Evolutionary conservation across 345 rosid genomes (phyloP), one percentile per base, ranked within the genome.

Genomic region (Aurinia saxatilis): DNA sequence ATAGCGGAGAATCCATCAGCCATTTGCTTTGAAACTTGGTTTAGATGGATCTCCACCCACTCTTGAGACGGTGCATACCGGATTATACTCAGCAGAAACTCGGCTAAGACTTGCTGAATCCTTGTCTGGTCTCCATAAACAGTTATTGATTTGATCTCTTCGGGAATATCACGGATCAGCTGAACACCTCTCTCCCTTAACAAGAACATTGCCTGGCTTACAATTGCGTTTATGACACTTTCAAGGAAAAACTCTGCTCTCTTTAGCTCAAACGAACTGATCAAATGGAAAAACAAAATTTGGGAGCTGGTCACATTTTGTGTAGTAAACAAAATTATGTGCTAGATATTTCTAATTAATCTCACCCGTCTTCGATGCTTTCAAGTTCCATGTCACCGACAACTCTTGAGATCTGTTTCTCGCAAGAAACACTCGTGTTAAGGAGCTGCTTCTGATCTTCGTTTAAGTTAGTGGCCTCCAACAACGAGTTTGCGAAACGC

Each of bases 401-500:
- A 18, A 93, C 79, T 79, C 78, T 85, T 35, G 73, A 61, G 74
- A 93, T 85, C 78, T 93, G 99, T 76, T 77, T 87, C 80, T 93
- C 97, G 68, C 99, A 93, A 69, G 99, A 88, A 62, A 86, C 79
- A 71, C 88, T 93, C 3, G 97, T 87, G 70, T 93, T 96, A 63
- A 87, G 82, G 72, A 89, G 80, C 80, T 93, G 95, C 73, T 93
- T 90, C 66, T 93, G 99, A 71, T 87, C 91, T 72, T 90, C 97
- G 15, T 85, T 80, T 73, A 93, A 75, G 52, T 77, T 85, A 0
- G 95, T 89, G 46, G 83, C 83, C 77, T 87, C 97, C 82, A 90
- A 77, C 50, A 93, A 83, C 1, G 88, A 85, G 75, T 87, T 87
- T 57, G 91, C 78, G 57, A 87, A 90, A 13, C 84, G 87, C 66